Conservation (phyloP, 2,329 filamentous ascomycete species). For the Penicillium freii region DNA sequence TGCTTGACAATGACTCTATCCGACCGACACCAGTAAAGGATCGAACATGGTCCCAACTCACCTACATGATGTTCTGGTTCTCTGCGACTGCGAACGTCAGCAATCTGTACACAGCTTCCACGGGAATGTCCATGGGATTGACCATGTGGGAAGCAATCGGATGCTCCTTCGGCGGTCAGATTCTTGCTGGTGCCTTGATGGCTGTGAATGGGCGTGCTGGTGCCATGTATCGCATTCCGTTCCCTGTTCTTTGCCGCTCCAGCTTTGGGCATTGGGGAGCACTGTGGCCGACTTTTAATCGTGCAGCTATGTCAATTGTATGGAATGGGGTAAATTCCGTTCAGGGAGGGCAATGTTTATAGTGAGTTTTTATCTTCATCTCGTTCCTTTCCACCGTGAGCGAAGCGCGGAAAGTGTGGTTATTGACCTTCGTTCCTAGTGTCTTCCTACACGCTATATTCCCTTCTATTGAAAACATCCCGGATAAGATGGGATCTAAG, state of each 20-base stretch:
- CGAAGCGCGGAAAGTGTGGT: background rate
- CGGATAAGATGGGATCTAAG: conserved; percentile 41
- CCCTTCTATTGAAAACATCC: conserved; percentile 42
- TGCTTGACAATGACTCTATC: conserved; percentile 45
- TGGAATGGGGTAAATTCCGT: conserved; percentile 47
- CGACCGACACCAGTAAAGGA: conserved; percentile 41
- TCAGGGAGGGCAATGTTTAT: conserved; percentile 40
- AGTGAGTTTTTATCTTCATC: conserved; percentile 15
- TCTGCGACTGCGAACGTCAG: conserved; percentile 39
- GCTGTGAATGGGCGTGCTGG: conserved; percentile 46
- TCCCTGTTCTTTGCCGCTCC: conserved; percentile 44
- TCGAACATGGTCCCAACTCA: conserved; percentile 43
- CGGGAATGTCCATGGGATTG: conserved; percentile 45
- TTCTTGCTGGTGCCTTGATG: conserved; percentile 36
- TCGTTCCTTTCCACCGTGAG: background rate
- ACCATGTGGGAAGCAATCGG: conserved; percentile 52
- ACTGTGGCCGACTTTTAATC: conserved; percentile 41
- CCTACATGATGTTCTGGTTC: conserved; percentile 48
- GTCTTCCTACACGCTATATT: conserved; percentile 46
- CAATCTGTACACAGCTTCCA: conserved; percentile 42
- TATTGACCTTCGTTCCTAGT: conserved; percentile 7
- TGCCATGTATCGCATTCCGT: conserved; percentile 47
- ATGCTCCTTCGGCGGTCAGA: conserved; percentile 44
- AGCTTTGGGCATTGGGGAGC: conserved; percentile 48
- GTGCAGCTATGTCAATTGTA: conserved; percentile 48